Evolutionary conservation across 208 protist species (phyloP), one percentile per base, ranked within the genome.

Genomic region (Trypanosoma scelopori): DNA sequence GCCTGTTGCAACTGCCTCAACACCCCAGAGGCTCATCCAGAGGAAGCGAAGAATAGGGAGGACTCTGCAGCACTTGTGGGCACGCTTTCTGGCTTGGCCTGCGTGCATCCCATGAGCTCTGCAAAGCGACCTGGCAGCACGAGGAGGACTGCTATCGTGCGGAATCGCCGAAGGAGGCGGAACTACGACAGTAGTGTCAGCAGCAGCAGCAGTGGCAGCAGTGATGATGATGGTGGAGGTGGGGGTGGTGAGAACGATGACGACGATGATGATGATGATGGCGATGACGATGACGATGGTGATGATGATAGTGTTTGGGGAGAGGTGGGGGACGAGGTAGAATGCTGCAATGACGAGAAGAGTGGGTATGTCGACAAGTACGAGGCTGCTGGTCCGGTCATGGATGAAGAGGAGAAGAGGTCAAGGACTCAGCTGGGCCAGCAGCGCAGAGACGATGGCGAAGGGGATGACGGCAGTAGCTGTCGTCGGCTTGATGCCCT

Each of bases 11-110:
- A 15, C 22, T 15, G 23, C 35, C 0, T 5, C 25, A 41, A 9
- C 6, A 18, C 23, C 9, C 35, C 28, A n/a, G n/a, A 28, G 48
- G 11, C 0, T 18, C 37, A 48, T 18, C 20, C 37, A 28, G 22
- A 45, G 5, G 23, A 30, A 48, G 37, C 16, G 13, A 0, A 53
- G 3, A 30, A 45, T 3, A 42, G 18, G 1, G 42, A 35, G 56
- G 27, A 22, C 11, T 18, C 5, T 23, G 28, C 37, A 5, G 57
- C 53, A 1, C n/a, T 56, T 15, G 52, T 74, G 12, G 69, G 69
- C 55, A 68, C 55, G 15, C 41, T 75, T 35, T n/a, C 69, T 30
- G 69, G 55, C 60, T 59, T 75, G 23, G 69, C 69, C 28, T 75
- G 61, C 46, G 61, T 50, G 22, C 41, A 66, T 23, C 69, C 69